phyloP scores from a whole-genome alignment of 192 early-diverging fungal species.

The Coemansia sp. region DNA sequence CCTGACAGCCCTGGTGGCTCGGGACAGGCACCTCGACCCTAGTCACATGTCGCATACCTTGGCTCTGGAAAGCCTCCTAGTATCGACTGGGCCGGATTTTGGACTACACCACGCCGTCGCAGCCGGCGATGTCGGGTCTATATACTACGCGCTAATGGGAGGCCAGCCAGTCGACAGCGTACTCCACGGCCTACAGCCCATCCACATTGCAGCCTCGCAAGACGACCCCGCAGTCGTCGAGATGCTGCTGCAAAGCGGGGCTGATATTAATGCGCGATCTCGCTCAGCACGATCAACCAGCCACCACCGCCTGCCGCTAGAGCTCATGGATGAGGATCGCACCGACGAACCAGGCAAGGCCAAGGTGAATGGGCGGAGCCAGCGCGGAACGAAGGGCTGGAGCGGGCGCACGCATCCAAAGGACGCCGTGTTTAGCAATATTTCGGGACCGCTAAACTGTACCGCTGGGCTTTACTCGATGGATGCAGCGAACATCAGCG shows the following conservation, averaged over 20 bases:
- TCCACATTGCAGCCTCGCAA: constrained; percentile 70
- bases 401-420: constrained; percentile 10
- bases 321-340: not conserved
- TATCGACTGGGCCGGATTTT: constrained; percentile 20
- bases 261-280: constrained; percentile 64
- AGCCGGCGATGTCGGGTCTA: constrained; percentile 46
- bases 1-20: not conserved
- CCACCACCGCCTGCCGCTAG: not conserved
- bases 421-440: constrained; percentile 7
- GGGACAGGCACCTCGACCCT: constrained; percentile 2
- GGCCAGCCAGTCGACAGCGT: constrained; percentile 71
- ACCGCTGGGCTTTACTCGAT: constrained; percentile 37
- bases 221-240: constrained; percentile 64
- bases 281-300: not conserved
- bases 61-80: not conserved
- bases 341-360: constrained; percentile 2
- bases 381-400: constrained; percentile 30
- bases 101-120: constrained; percentile 47
- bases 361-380: not conserved
- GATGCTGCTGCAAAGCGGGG: constrained; percentile 69
- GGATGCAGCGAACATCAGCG: constrained; percentile 12
- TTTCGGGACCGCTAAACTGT: constrained; percentile 40
- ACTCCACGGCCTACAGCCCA: constrained; percentile 66
- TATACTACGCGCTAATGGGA: constrained; percentile 52
- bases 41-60: not conserved